These are phyloP conservation scores for Hemisphaericaspora xylofermentans DNA, from an alignment of 1,139 yeast genomes.

Conservation along the genomic window DNA sequence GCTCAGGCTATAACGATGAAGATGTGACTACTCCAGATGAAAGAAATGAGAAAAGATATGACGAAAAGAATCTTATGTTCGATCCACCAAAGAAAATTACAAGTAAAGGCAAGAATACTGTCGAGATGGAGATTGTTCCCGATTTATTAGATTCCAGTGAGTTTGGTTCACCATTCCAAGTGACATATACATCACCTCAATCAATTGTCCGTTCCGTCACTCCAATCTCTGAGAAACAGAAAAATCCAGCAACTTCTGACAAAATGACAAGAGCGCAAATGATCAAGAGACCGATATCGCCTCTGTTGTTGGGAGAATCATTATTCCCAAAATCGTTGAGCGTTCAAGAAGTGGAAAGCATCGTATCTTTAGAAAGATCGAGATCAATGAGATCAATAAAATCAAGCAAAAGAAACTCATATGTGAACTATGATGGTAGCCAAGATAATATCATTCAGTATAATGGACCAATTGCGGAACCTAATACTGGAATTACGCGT, in stretches of 20 bases:
- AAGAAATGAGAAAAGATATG: constrained; percentile 18
- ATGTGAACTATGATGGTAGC: constrained; percentile 48
- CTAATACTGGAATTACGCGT: constrained; percentile 20
- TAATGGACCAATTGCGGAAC: constrained; percentile 21
- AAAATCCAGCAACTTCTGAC: too few relatives aligned
- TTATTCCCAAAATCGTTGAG: constrained; percentile 69
- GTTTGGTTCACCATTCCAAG: constrained; percentile 39
- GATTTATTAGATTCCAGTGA: constrained; percentile 12
- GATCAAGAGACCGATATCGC: constrained; percentile 5
- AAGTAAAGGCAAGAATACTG: constrained; percentile 23
- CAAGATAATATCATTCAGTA: constrained; percentile 44
- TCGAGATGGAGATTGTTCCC: constrained; percentile 27
- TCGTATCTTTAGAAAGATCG: constrained; percentile 68
- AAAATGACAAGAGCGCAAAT: constrained; percentile 1
- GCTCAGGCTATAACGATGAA: neutral
- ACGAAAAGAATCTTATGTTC: constrained; percentile 22
- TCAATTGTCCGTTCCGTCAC: neutral
- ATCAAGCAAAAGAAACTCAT: constrained; percentile 42
- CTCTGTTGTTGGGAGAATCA: constrained; percentile 53
- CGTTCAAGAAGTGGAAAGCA: constrained; percentile 69
- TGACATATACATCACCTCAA: constrained; percentile 16
- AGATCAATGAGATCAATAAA: constrained; percentile 55
- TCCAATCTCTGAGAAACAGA: neutral
- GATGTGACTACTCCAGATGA: constrained; percentile 5
- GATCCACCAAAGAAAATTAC: constrained; percentile 30